Percentiles rank a stretch among this genome's conserved stretches.
Evolutionary conservation across 2,329 filamentous ascomycete genomes (phyloP).

Genomic region (Cryphonectria radicalis): DNA sequence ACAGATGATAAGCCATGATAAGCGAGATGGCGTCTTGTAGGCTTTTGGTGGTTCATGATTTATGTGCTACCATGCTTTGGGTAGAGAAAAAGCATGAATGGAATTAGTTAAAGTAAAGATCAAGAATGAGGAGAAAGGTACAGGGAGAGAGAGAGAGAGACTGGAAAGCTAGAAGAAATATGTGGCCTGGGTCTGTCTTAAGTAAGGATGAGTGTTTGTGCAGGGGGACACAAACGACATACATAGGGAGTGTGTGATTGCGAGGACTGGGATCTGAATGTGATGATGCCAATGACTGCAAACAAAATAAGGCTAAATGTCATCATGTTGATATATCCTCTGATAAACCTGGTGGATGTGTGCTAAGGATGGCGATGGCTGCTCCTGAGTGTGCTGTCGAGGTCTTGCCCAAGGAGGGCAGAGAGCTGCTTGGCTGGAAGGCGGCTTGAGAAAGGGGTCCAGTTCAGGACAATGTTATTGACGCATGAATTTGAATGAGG

Average conservation of each 20-base stretch:
- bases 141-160: not conserved
- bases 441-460: not conserved
- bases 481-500: no score
- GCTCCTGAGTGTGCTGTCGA: not conserved
- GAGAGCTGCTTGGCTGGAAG: not conserved
- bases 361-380: not conserved
- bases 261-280: not conserved
- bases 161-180: not conserved
- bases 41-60: not conserved
- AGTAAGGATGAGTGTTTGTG: not conserved
- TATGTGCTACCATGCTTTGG: not conserved
- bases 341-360: not conserved
- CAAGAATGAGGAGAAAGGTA: no score
- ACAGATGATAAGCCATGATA: slow-evolving; percentile 6
- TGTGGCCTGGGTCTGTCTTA: not conserved
- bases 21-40: not conserved
- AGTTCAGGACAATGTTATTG: no score
- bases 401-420: not conserved
- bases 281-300: not conserved
- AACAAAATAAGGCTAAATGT: not conserved
- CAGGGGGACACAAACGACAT: not conserved
- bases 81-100: not conserved
- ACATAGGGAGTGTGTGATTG: no score
- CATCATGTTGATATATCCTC: not conserved
- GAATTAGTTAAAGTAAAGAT: not conserved